Evolutionary conservation across 331 rosid species (phyloP).

Genomic region (Saraca asoca): DNA sequence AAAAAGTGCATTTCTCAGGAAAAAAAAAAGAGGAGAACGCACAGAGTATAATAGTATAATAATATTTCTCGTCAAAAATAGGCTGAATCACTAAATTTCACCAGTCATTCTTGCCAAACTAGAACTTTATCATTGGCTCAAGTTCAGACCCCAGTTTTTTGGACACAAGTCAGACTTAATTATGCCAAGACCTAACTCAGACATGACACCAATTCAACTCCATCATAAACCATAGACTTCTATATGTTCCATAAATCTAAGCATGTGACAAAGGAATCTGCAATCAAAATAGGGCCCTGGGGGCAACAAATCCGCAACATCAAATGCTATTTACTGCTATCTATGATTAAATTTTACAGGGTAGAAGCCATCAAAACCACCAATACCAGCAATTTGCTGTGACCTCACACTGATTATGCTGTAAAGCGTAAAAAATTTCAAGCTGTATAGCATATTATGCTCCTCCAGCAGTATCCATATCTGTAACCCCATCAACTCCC

Average conservation of each 20-base stretch:
- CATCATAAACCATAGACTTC: too few species aligned
- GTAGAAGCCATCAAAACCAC: conserved; percentile 39
- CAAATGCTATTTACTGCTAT: conserved; percentile 13
- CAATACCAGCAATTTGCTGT: conserved; percentile 35
- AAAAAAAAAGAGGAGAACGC: too few species aligned
- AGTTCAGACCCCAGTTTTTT: too few species aligned
- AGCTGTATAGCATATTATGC: conserved; percentile 43
- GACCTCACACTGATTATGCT: conserved; percentile 28
- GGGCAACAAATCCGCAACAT: conserved; percentile 35
- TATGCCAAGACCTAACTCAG: too few species aligned
- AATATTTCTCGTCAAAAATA: too few species aligned
- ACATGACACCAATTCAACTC: too few species aligned
- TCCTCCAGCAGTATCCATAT: conserved; percentile 94
- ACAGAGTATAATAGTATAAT: too few species aligned
- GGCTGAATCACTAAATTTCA: too few species aligned
- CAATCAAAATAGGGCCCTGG: conserved; percentile 21
- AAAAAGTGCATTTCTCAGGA: too few species aligned
- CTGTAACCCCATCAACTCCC: conserved; percentile 81
- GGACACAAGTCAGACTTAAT: too few species aligned
- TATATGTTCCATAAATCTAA: neutral
- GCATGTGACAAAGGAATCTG: conserved; percentile 27
- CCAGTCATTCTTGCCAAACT: too few species aligned
- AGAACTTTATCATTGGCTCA: too few species aligned
- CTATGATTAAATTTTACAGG: conserved; percentile 37
- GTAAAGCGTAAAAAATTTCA: conserved; percentile 21